A percentile compares a stretch with the other conserved stretches of the same genome.
These are phyloP conservation scores for Solanum chacoense DNA, from an alignment of 305 asterid genomes.

Conservation along the genomic window DNA sequence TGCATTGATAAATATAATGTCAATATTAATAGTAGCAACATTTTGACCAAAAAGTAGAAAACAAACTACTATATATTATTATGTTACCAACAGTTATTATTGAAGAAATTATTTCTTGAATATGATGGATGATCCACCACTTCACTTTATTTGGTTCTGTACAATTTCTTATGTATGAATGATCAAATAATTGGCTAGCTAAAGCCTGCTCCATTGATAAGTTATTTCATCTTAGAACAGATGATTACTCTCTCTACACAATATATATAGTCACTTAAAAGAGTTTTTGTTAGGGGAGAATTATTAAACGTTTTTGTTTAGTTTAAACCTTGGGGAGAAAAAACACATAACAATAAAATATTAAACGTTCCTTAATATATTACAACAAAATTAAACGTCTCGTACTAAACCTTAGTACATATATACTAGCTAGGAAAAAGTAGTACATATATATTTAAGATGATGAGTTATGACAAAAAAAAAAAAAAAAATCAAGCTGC, in stretches of 20 bases:
- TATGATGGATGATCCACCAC: background rate
- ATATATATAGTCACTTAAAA: too few species aligned
- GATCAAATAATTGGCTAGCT: background rate
- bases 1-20: background rate
- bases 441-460: background rate
- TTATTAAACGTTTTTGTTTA: background rate
- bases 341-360: background rate
- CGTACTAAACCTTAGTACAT: background rate
- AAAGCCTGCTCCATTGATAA: background rate
- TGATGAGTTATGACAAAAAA: background rate
- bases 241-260: too few species aligned
- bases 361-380: background rate
- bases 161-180: background rate
- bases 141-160: background rate
- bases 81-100: background rate
- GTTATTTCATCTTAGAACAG: too few species aligned
- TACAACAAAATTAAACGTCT: background rate
- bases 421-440: too few species aligned
- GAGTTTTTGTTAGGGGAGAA: too few species aligned
- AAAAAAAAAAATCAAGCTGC: background rate
- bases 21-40: background rate
- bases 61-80: background rate
- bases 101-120: background rate
- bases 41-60: background rate
- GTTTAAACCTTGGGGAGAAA: background rate